A percentile compares a stretch with the other conserved stretches of the same genome.
Evolutionary conservation across 148 eudicot species (phyloP).

Genomic region (Rhododendron mucronatum): DNA sequence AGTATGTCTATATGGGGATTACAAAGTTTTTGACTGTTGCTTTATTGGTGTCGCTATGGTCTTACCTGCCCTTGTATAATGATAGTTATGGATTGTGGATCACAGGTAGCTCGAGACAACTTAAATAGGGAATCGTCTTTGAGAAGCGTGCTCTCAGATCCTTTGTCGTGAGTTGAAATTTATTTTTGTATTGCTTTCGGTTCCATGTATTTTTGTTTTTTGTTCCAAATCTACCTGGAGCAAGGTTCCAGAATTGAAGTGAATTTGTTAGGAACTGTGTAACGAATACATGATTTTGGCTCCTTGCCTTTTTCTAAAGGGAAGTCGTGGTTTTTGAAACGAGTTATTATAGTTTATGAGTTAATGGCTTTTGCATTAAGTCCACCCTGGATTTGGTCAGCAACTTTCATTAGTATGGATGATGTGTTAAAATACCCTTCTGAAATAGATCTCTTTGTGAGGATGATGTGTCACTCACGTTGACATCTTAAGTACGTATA

Average conservation of each 20-base stretch:
- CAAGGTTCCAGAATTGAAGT: not conserved
- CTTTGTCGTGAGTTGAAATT: constrained; percentile 66
- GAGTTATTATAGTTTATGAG: not conserved
- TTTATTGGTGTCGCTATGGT: not conserved
- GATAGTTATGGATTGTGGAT: constrained; percentile 18
- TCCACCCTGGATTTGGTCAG: not conserved
- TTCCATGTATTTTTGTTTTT: not conserved
- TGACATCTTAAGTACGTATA: too few relatives aligned
- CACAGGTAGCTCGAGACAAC: constrained; percentile 53
- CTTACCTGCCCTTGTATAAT: constrained; percentile 1
- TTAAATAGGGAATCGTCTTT: constrained; percentile 55
- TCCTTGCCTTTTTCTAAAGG: not conserved
- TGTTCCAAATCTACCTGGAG: not conserved
- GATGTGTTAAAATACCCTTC: not conserved
- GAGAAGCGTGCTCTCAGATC: constrained; percentile 85
- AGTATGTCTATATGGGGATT: not conserved
- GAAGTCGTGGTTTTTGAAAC: not conserved
- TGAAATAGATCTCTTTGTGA: not conserved
- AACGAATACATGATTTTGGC: not conserved
- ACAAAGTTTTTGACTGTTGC: not conserved
- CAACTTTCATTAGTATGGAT: not conserved
- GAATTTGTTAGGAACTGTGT: not conserved
- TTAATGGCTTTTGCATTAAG: not conserved
- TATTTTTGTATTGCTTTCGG: not conserved
- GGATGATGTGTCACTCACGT: not conserved